Conservation (phyloP, 2,329 filamentous ascomycete species). For the Fusarium sp. region DNA sequence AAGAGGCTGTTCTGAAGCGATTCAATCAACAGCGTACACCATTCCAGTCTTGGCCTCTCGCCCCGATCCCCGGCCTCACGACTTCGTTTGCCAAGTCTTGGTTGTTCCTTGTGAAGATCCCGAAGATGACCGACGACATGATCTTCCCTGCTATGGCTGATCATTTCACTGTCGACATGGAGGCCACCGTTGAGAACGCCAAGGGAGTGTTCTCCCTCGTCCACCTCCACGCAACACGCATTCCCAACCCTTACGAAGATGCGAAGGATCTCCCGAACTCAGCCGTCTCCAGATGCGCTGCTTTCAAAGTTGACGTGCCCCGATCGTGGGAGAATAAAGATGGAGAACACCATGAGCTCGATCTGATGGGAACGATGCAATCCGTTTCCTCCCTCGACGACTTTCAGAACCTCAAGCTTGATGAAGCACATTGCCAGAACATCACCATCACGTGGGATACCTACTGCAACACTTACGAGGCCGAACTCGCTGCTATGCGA, state of each 20-base stretch:
- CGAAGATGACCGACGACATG: conserved; percentile 26
- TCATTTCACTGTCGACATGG: conserved; percentile 46
- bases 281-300: conserved; percentile 41
- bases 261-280: conserved; percentile 3
- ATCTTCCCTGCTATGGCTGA: conserved; percentile 46
- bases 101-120: conserved; percentile 47
- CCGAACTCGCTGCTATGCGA: conserved; percentile 48
- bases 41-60: conserved; percentile 47
- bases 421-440: conserved; percentile 25
- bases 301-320: conserved; percentile 51
- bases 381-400: conserved; percentile 59
- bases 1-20: conserved; percentile 37
- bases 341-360: conserved; percentile 42
- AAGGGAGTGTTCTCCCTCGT: conserved; percentile 42
- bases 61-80: conserved; percentile 44
- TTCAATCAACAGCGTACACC: conserved; percentile 41
- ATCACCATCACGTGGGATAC: conserved; percentile 47
- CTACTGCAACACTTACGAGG: conserved; percentile 46
- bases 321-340: conserved; percentile 44
- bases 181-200: conserved; percentile 28
- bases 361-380: conserved; percentile 76
- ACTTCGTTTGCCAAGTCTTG: conserved; percentile 49
- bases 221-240: conserved; percentile 40
- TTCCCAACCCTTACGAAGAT: conserved; percentile 49
- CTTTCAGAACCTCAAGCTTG: conserved; percentile 25